These are phyloP conservation scores for Penicillium brasilianum DNA, from an alignment of 2,329 filamentous ascomycete genomes.

Conservation along the genomic window DNA sequence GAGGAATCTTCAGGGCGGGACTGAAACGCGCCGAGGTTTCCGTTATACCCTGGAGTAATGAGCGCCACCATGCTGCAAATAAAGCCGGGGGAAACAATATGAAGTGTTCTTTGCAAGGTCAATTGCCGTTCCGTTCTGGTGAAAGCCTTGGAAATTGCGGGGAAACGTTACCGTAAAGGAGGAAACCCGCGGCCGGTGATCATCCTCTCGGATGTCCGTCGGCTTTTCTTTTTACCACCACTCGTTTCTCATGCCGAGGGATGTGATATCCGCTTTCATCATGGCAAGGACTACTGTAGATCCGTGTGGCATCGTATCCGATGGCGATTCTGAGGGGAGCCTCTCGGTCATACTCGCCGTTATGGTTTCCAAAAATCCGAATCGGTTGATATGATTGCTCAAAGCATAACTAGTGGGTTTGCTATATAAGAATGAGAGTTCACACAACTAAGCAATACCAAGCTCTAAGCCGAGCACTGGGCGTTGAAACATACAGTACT, in stretches of 20 bases:
- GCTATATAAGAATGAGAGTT: too few relatives aligned
- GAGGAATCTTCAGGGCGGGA: not conserved
- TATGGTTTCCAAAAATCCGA: not conserved
- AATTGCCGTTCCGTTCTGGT: conserved; percentile 1
- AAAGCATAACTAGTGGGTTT: too few relatives aligned
- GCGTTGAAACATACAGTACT: not conserved
- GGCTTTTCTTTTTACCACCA: conserved; percentile 20
- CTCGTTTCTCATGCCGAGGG: conserved; percentile 4
- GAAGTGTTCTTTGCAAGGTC: too few relatives aligned
- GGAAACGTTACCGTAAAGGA: not conserved
- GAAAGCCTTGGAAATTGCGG: not conserved
- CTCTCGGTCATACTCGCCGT: too few relatives aligned
- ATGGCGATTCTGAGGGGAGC: not conserved
- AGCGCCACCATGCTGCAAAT: conserved; percentile 4
- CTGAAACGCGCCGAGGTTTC: conserved; percentile 2
- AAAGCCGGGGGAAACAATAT: not conserved
- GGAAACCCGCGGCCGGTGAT: conserved; percentile 2
- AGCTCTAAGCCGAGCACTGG: not conserved
- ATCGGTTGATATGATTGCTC: too few relatives aligned
- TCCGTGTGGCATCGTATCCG: not conserved
- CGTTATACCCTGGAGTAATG: not conserved
- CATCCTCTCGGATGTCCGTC: not conserved
- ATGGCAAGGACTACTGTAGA: not conserved
- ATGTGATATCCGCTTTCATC: not conserved
- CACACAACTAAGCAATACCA: not conserved